These are phyloP conservation scores for Erigeron canadensis DNA, from an alignment of 129 eudicot genomes.

Conservation along the genomic window DNA sequence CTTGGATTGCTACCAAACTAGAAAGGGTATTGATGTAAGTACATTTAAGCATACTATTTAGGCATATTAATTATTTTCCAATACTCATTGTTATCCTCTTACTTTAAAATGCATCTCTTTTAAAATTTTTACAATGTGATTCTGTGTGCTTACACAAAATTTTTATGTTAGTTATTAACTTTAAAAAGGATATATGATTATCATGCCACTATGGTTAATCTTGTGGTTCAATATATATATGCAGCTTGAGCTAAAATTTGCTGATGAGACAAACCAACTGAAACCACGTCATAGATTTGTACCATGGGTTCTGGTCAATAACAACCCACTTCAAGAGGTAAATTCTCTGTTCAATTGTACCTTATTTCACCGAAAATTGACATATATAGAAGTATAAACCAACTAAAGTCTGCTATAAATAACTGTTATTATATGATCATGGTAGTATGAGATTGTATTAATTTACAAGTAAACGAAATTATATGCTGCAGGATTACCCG, in stretches of 20 bases:
- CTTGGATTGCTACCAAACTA: constrained; percentile 61
- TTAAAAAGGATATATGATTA: no score
- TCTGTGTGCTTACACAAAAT: background rate
- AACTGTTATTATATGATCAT: background rate
- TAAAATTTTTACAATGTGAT: background rate
- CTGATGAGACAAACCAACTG: constrained; percentile 64
- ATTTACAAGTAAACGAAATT: background rate
- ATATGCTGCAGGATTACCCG: constrained; percentile 57
- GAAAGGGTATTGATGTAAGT: constrained; percentile 61
- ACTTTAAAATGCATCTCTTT: constrained; percentile 4
- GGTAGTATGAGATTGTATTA: background rate
- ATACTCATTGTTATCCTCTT: background rate
- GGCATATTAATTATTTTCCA: no score
- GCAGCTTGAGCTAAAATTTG: constrained; percentile 70
- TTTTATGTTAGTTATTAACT: no score
- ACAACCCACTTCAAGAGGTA: constrained; percentile 66
- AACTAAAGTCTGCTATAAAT: background rate
- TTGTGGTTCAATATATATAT: constrained; percentile 8
- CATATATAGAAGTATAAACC: background rate
- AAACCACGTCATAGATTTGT: constrained; percentile 63
- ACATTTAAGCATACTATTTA: no score
- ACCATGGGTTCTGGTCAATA: constrained; percentile 88
- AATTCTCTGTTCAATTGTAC: background rate
- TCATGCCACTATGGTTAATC: constrained; percentile 10
- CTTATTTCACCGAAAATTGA: background rate